These are phyloP conservation scores for Ceratocystis huliohia DNA, from an alignment of 2,329 filamentous ascomycete species.

Conservation along the genomic window DNA sequence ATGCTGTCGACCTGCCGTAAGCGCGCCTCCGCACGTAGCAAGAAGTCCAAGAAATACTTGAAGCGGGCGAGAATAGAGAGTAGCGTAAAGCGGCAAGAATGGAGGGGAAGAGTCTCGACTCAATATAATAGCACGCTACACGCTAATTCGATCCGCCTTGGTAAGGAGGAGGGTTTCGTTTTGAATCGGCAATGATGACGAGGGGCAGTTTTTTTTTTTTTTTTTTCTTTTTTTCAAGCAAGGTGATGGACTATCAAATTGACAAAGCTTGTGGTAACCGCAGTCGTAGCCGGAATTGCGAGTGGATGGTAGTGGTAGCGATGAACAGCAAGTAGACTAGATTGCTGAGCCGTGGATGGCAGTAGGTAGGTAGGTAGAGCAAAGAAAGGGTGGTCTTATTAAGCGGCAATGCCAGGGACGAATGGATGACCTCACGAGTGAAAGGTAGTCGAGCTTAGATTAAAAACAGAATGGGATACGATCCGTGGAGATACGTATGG, in stretches of 20 bases:
- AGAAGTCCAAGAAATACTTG: slow-evolving; percentile 4
- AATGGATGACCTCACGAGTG: not conserved
- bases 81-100: not conserved
- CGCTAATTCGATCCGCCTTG: not conserved
- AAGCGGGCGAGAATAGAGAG: not conserved
- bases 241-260: not conserved
- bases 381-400: not conserved
- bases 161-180: not conserved
- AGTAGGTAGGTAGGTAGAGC: not conserved
- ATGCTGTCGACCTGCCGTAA: slow-evolving; percentile 10
- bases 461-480: not conserved
- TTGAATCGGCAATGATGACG: not conserved
- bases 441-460: not conserved
- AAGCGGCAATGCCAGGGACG: not conserved
- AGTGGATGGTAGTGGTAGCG: not conserved
- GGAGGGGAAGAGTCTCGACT: not conserved
- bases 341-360: not conserved
- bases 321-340: not conserved
- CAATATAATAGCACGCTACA: not conserved
- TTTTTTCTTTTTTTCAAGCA: not conserved
- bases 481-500: not conserved
- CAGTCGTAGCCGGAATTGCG: not conserved
- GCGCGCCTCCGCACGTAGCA: slow-evolving; percentile 2
- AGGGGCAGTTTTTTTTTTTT: not conserved
- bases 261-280: not conserved